Evolutionary conservation across 176 grass and related monocot species (phyloP), one percentile per base, ranked within the genome.

Genomic region (sorghum (Sorghum bicolor)): DNA sequence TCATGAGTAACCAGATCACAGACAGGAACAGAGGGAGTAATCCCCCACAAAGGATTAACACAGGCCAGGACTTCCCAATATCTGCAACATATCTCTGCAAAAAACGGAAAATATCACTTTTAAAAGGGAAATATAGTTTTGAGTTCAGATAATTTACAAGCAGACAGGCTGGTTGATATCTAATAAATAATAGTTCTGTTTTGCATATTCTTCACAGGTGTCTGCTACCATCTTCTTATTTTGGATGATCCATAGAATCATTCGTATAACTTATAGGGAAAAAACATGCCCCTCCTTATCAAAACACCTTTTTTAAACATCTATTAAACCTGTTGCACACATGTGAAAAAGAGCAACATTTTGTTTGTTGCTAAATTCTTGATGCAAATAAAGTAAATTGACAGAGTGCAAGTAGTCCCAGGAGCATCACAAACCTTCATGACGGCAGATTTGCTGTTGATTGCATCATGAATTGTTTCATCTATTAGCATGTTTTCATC

Each of bases 11-110:
- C 96, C 96, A 98, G 30, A 95, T 77, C 63, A 90, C 58, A 29
- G 96, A 95, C 29, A 98, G 64, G 72, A 98, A 93, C 26, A 93
- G 45, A 14, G 96, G 96, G 68, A 98, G 75, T 26, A 98, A 88
- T 67, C 96, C 92, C 83, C 96, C 96, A 86, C 96, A 98, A 77
- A 98, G 91, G n/a, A 98, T 91, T 82, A 98, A 80, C 22, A 98
- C 95, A 63, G 95, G 92, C 92, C 92, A 98, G 60, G 95, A 92
- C 52, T 98, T 98, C 22, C 87, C 80, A 81, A 95, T 93, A 90
- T 98, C 95, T 57, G 95, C 90, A 34, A 98, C 85, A 77, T 98
- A 98, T 88, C 95, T 94, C 95, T 97, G 92, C 71, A 89, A 10
- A 86, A 75, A 83, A 48, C 45, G 50, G 62, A 64, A 26, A 34